These are phyloP conservation scores for Parascedosporium putredinis DNA, from an alignment of 2,329 filamentous ascomycete genomes.

Conservation along the genomic window DNA sequence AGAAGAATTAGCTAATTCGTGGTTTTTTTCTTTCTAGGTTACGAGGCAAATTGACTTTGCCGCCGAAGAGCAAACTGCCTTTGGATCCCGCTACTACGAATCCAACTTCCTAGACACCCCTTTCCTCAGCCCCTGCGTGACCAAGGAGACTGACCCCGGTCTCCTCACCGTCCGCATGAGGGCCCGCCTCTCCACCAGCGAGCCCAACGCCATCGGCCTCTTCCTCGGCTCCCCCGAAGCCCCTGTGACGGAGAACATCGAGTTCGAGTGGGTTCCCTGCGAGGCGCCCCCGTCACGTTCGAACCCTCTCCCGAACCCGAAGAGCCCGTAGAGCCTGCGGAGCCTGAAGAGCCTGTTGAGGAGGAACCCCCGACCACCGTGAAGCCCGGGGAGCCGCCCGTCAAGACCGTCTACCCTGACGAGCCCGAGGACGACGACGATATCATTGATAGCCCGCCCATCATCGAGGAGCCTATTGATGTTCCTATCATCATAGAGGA, in stretches of 20 bases:
- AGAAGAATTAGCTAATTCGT: not conserved
- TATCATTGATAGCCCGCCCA: not conserved
- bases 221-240: not conserved
- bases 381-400: not conserved
- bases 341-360: not conserved
- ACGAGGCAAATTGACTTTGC: not conserved
- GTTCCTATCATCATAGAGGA: not conserved
- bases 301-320: not conserved
- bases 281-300: not conserved
- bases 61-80: not conserved
- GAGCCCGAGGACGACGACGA: not conserved
- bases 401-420: not conserved
- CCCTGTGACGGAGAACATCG: not conserved
- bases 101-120: not conserved
- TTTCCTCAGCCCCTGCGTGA: not conserved
- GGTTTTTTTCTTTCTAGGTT: not conserved
- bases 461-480: not conserved
- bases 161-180: not conserved
- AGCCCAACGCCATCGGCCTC: not conserved
- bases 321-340: not conserved
- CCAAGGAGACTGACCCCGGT: not conserved
- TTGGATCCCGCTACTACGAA: not conserved
- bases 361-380: too few species aligned
- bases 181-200: not conserved
- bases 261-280: conserved; percentile 1